These are phyloP conservation scores for Athelia psychrophila DNA, from an alignment of 1,284 basidiomycete genomes.

Conservation along the genomic window DNA sequence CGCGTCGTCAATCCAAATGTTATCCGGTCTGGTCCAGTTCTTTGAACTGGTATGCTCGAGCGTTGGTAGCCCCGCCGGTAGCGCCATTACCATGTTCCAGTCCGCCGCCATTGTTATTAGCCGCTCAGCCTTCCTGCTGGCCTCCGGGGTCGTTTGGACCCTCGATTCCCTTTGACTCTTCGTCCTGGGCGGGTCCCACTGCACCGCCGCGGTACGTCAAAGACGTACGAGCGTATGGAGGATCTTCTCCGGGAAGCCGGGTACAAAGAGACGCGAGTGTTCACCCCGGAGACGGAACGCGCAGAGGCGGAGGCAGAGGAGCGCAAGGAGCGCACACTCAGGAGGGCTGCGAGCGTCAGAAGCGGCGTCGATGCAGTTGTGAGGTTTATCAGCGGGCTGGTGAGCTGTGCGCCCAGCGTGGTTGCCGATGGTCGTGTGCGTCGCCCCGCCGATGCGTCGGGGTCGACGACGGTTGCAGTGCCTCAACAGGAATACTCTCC, in stretches of 20 bases:
- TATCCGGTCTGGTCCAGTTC: slow-evolving; percentile 26
- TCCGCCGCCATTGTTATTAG: slow-evolving; percentile 20
- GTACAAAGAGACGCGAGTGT: slow-evolving; percentile 86
- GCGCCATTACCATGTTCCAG: slow-evolving; percentile 22
- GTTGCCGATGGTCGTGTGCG: neutral
- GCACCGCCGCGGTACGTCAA: neutral
- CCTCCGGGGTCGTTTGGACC: neutral
- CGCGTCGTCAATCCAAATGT: slow-evolving; percentile 20
- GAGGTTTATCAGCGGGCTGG: slow-evolving; percentile 56
- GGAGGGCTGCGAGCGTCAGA: slow-evolving; percentile 16
- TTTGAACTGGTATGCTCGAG: slow-evolving; percentile 18
- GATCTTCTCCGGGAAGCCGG: slow-evolving; percentile 82
- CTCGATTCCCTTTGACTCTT: neutral
- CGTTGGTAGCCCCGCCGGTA: slow-evolving; percentile 22
- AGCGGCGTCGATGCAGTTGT: slow-evolving; percentile 55
- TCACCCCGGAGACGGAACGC: slow-evolving; percentile 78
- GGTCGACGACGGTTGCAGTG: too few species aligned
- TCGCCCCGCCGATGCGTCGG: too few species aligned
- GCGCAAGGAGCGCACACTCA: slow-evolving; percentile 14
- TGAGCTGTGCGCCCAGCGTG: slow-evolving; percentile 21
- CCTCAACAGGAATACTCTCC: slow-evolving; percentile 34
- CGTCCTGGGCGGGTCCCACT: neutral
- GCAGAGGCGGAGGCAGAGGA: slow-evolving; percentile 22
- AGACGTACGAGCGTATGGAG: slow-evolving; percentile 44
- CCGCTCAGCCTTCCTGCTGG: slow-evolving; percentile 9